Evolutionary conservation across 2,329 filamentous ascomycete species (phyloP), one percentile per base, ranked within the genome.

Genomic region (Pseudogymnoascus sp.): DNA sequence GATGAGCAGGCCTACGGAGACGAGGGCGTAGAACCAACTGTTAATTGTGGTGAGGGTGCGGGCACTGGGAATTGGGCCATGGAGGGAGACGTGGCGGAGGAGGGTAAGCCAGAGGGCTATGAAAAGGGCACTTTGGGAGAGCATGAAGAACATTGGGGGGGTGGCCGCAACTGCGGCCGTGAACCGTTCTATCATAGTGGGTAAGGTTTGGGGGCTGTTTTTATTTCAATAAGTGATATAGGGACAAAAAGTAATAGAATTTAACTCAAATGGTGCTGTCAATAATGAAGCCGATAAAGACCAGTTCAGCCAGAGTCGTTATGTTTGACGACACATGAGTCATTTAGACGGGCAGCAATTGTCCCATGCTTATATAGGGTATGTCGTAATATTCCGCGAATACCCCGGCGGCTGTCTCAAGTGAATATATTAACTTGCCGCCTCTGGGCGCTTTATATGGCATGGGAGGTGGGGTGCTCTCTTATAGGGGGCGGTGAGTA

Each of bases 1-100:
- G 21, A 38, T 1, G 11, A 69, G 31, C 12, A 65, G 33, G 8
- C 21, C 28, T 56, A 56, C 7, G 8, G 47, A 53, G 4, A 53
- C 25, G 4, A 53, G 8, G 8, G 47, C 47, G n/a, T 53, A 53
- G 7, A 53, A 53, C 47, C 47, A 31, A 25, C 47, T 53, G 25
- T 53, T 53, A 8, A 53, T 53, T 18, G 25, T 53, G 4, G 14
- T 31, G n/a, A 53, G n/a, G n/a, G 47, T 31, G 4, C 47, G 25
- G 14, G 47, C 47, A 1, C 47, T 25, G 4, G 47, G 8, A 4
- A 53, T 53, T 8, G 47, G 47, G 25, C 47, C 25, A 10, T 18
- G n/a, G 23, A 31, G 8, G 25, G 47, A 31, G 25, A 53, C n/a
- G 14, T 53, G 8, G n/a, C 25, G 47, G 6, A n/a, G 47, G 25